A percentile compares a stretch with the other conserved stretches of the same genome.
Conservation (phyloP, 805 yeast species). For the Zygoascus bituminiphila region DNA sequence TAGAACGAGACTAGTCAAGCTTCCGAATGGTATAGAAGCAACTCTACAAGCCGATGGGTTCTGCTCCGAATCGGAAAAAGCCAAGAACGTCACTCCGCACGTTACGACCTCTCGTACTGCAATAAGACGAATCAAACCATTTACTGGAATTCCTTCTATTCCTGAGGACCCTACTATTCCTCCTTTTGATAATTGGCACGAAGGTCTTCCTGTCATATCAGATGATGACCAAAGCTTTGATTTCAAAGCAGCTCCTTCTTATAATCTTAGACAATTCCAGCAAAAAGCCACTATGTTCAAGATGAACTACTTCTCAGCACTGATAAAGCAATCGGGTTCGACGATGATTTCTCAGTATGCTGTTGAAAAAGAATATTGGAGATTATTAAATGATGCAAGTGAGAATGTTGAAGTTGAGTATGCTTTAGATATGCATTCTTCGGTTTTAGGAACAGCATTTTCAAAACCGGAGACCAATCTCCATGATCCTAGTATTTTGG, state of each 20-base stretch:
- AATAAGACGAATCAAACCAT: constrained; percentile 9
- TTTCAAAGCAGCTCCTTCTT: constrained; percentile 40
- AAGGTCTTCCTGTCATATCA: constrained; percentile 34
- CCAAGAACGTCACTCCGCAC: neutral
- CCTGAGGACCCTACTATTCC: constrained; percentile 14
- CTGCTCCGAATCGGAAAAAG: neutral
- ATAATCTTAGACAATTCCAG: constrained; percentile 49
- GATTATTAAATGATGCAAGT: constrained; percentile 33
- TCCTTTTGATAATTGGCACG: constrained; percentile 34
- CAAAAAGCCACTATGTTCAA: constrained; percentile 44
- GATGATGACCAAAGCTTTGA: constrained; percentile 31
- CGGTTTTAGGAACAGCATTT: constrained; percentile 61
- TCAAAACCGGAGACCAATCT: constrained; percentile 38
- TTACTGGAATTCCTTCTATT: constrained; percentile 3
- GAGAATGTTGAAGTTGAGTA: constrained; percentile 57
- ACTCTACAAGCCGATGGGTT: neutral
- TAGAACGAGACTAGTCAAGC: neutral
- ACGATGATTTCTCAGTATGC: constrained; percentile 22
- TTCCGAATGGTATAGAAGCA: neutral
- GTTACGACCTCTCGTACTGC: constrained; percentile 28
- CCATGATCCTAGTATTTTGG: constrained; percentile 24
- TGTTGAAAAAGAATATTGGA: constrained; percentile 67
- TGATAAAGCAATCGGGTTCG: neutral
- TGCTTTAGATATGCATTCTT: constrained; percentile 79
- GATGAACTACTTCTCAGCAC: constrained; percentile 13